Percentiles rank a stretch among this genome's conserved stretches.
Evolutionary conservation across 768 basidiomycete species (phyloP).

Genomic region (Termitomyces sp.): DNA sequence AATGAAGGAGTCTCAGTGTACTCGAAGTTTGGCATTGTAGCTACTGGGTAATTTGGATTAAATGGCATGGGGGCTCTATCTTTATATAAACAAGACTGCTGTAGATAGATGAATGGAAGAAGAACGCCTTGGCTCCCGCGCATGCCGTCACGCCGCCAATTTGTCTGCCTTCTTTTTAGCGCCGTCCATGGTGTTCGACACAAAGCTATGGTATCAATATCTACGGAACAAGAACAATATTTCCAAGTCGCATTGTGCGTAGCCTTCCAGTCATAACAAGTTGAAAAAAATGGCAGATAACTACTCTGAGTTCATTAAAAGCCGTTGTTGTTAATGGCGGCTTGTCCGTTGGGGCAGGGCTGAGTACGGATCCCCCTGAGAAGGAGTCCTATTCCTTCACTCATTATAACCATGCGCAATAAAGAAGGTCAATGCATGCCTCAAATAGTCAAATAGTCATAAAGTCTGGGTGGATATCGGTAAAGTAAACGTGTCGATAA

Average conservation of each 20-base stretch:
- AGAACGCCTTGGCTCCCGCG: background rate
- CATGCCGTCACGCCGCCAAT: background rate
- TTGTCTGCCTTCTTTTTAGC: background rate
- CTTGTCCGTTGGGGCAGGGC: too few species aligned
- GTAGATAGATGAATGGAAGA: too few species aligned
- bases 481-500: too few species aligned
- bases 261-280: background rate
- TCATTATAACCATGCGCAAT: too few species aligned
- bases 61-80: background rate
- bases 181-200: too few species aligned
- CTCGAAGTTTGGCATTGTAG: background rate
- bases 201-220: background rate
- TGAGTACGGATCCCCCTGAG: background rate
- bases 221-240: background rate
- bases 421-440: too few species aligned
- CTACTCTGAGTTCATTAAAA: background rate
- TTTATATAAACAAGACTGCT: background rate
- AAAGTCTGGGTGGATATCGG: too few species aligned
- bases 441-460: too few species aligned
- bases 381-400: background rate
- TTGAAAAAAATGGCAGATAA: background rate
- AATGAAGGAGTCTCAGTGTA: background rate
- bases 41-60: background rate
- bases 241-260: background rate
- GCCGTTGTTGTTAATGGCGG: background rate